These are phyloP conservation scores for Boletus barrowsii DNA, from an alignment of 768 basidiomycete genomes.

Conservation along the genomic window DNA sequence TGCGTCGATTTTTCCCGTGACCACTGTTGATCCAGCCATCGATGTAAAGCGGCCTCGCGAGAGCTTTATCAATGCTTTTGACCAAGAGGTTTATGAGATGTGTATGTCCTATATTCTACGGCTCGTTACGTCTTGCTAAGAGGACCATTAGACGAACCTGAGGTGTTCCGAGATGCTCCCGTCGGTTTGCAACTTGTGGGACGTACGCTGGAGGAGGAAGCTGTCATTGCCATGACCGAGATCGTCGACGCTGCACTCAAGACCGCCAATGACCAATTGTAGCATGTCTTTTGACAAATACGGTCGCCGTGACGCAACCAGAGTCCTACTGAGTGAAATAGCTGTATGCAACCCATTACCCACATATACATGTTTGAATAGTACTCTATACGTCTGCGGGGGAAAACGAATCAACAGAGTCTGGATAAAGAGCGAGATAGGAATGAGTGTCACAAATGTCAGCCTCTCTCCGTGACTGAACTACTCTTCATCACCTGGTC, in stretches of 20 bases:
- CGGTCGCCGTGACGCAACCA: not conserved
- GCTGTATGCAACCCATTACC: too few relatives aligned
- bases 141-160: conserved; percentile 51
- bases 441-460: too few relatives aligned
- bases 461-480: too few relatives aligned
- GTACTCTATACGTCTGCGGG: too few relatives aligned
- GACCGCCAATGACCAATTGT: not conserved
- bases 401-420: too few relatives aligned
- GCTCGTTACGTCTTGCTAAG: not conserved
- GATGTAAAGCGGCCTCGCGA: conserved; percentile 47
- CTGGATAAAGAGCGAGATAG: too few relatives aligned
- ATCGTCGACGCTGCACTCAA: conserved; percentile 57
- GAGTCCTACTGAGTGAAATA: too few relatives aligned
- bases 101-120: conserved; percentile 42
- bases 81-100: conserved; percentile 47
- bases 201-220: conserved; percentile 73
- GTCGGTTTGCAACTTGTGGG: conserved; percentile 66
- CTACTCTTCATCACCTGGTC: too few relatives aligned
- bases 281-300: not conserved
- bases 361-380: too few relatives aligned
- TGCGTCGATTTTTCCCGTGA: conserved; percentile 60
- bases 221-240: conserved; percentile 64
- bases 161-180: conserved; percentile 54
- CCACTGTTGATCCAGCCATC: conserved; percentile 49
- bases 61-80: conserved; percentile 45